Evolutionary conservation across 495 filamentous ascomycete species (phyloP).

Genomic region (Aspergillus conjunctus): DNA sequence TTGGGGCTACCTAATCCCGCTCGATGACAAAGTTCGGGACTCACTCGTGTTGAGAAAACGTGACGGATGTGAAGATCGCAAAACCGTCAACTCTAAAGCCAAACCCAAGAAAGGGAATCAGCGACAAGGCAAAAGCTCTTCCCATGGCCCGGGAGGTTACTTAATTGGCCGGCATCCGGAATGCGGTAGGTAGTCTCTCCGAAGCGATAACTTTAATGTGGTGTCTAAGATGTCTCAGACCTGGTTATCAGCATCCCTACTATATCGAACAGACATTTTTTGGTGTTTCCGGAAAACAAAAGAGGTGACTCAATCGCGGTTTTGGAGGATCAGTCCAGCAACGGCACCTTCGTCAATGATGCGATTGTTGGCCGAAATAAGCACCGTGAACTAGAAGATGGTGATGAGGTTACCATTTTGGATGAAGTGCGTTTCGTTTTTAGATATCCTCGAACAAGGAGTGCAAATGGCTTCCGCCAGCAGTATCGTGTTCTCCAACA

Average conservation of each 20-base stretch:
- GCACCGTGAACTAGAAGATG: constrained; percentile 79
- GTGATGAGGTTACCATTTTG: constrained; percentile 86
- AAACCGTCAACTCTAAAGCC: constrained; percentile 52
- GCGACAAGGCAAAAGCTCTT: constrained; percentile 14
- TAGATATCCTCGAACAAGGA: constrained; percentile 76
- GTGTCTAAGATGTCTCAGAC: constrained; percentile 55
- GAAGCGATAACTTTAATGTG: background rate
- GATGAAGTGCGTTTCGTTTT: constrained; percentile 85
- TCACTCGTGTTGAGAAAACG: constrained; percentile 73
- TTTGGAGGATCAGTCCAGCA: constrained; percentile 91
- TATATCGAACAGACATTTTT: constrained; percentile 93
- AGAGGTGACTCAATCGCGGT: constrained; percentile 78
- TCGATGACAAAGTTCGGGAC: constrained; percentile 69
- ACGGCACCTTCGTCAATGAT: constrained; percentile 96
- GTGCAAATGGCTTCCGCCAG: constrained; percentile 76
- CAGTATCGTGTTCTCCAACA: constrained; percentile 84
- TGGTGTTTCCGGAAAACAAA: constrained; percentile 86
- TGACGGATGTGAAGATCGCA: constrained; percentile 60
- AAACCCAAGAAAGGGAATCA: constrained; percentile 39
- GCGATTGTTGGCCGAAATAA: constrained; percentile 90
- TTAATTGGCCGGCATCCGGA: constrained; percentile 91
- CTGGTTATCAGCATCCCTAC: constrained; percentile 74
- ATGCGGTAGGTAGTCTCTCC: constrained; percentile 69
- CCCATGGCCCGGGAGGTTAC: constrained; percentile 75
- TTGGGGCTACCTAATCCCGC: constrained; percentile 91